Evolutionary conservation across 306 rosid species (phyloP), one percentile per base, ranked within the genome.

Genomic region (Clitoria ternatea): DNA sequence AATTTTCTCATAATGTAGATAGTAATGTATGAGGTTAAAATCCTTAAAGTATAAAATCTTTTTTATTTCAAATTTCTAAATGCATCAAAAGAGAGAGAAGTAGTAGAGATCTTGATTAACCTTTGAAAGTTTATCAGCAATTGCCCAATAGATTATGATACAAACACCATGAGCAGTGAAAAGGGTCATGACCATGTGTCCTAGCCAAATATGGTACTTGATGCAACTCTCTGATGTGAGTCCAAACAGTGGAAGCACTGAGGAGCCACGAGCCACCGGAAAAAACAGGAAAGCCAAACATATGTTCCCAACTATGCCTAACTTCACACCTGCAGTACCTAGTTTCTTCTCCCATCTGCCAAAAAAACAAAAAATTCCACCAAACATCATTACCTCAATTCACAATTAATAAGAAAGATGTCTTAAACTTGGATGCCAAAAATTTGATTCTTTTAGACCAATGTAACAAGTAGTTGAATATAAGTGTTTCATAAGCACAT

Each of bases 171-270:
- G 98, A 71, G 87, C 82, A 6, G 98, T 87, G 90, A 89, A 89
- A 66, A 87, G 55, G 3, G 72, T 47, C 94, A 89, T 81, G 57
- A 45, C 59, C 4, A 84, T 20, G 73, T 92, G 78, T 64, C 98
- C 98, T 10, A 92, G 77, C 94, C 96, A 92, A 4, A 89, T 85
- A 72, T 92, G 98, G 70, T 87, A 92, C 71, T 84, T 92, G 60
- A 89, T 83, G 81, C 92, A 72, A 1, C 76, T 80, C 76, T 92
- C 98, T 4, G 94, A 84, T 1, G 87, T 87, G 18, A 89, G 88
- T 7, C 98, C 92, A 7, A 89, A 9, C 30, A 92, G 59, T 3
- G 86, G 85, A 65, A 92, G 79, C 53, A 92, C 36, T 48, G 98
- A 85, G 22, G 98, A 92, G 20, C 92, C 89, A 4, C 96, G 91